phyloP scores from a whole-genome alignment of 2,329 filamentous ascomycete genomes.

The Colletotrichum paranaense region DNA sequence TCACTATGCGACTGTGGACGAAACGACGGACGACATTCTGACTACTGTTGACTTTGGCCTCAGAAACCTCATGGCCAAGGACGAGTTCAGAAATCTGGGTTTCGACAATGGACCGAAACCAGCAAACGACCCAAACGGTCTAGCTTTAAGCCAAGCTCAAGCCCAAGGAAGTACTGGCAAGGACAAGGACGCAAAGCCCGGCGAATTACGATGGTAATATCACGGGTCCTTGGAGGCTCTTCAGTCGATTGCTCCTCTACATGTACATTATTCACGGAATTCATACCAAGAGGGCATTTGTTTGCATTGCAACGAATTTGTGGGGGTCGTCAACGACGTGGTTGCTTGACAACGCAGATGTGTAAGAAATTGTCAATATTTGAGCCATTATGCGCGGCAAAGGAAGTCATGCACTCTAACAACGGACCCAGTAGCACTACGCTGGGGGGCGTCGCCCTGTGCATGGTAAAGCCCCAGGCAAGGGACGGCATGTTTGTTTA shows the following conservation, averaged over 20 bases:
- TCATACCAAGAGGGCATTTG: neutral
- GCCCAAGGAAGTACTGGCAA: neutral
- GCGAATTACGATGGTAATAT: slow-evolving; percentile 49
- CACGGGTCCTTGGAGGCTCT: neutral
- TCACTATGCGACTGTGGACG: neutral
- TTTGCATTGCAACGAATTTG: neutral
- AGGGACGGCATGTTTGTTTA: neutral
- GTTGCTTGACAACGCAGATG: neutral
- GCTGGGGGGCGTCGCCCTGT: neutral
- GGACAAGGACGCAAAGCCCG: slow-evolving; percentile 34
- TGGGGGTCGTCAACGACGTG: neutral
- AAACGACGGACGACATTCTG: neutral
- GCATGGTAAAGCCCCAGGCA: neutral
- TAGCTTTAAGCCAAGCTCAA: neutral
- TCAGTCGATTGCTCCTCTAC: neutral
- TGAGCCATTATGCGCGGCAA: neutral
- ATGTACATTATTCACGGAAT: neutral
- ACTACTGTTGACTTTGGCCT: neutral
- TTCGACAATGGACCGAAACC: slow-evolving; percentile 59
- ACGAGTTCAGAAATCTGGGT: slow-evolving; percentile 94
- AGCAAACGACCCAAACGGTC: slow-evolving; percentile 27
- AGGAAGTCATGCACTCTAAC: neutral
- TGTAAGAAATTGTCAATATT: neutral
- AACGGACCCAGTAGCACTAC: neutral
- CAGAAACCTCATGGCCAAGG: slow-evolving; percentile 94